Percentiles rank a stretch among this genome's conserved stretches.
These are phyloP conservation scores for Hortiboletus flavorubellus DNA, from an alignment of 768 basidiomycete species.

Conservation along the genomic window DNA sequence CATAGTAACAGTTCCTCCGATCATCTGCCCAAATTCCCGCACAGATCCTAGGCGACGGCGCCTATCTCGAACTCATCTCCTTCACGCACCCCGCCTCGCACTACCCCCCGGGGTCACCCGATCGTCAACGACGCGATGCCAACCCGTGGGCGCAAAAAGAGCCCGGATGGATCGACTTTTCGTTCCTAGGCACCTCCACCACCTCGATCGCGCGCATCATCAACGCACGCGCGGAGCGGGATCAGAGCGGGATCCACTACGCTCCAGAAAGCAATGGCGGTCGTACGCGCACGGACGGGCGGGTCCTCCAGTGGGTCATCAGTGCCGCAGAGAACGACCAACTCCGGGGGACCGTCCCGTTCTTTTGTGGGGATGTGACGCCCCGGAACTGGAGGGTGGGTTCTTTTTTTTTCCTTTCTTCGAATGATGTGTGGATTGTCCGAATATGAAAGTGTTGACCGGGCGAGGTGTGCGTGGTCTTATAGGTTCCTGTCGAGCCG, in stretches of 20 bases:
- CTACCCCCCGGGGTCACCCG: conserved; percentile 51
- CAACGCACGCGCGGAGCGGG: conserved; percentile 45
- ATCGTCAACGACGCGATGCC: conserved; percentile 39
- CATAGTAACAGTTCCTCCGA: neutral
- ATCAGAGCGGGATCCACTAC: conserved; percentile 43
- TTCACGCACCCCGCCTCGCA: conserved; percentile 55
- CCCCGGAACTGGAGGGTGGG: conserved; percentile 56
- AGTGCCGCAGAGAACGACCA: conserved; percentile 33
- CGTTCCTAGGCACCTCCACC: conserved; percentile 54
- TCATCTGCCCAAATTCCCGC: neutral
- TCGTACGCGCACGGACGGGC: conserved; percentile 53
- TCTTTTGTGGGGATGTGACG: conserved; percentile 75
- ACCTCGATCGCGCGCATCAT: conserved; percentile 48
- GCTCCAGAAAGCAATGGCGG: conserved; percentile 48
- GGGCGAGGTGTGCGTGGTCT: too few relatives aligned
- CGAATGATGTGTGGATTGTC: neutral
- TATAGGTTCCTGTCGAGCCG: conserved; percentile 49
- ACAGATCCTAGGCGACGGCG: conserved; percentile 40
- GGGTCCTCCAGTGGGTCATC: conserved; percentile 56
- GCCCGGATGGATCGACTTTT: conserved; percentile 68
- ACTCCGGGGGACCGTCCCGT: conserved; percentile 46
- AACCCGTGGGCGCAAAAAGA: conserved; percentile 53
- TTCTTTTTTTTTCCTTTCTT: neutral
- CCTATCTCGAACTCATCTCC: conserved; percentile 67
- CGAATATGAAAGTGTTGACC: neutral